These are phyloP conservation scores for Metschnikowia shivogae DNA, from an alignment of 805 yeast genomes.

Conservation along the genomic window DNA sequence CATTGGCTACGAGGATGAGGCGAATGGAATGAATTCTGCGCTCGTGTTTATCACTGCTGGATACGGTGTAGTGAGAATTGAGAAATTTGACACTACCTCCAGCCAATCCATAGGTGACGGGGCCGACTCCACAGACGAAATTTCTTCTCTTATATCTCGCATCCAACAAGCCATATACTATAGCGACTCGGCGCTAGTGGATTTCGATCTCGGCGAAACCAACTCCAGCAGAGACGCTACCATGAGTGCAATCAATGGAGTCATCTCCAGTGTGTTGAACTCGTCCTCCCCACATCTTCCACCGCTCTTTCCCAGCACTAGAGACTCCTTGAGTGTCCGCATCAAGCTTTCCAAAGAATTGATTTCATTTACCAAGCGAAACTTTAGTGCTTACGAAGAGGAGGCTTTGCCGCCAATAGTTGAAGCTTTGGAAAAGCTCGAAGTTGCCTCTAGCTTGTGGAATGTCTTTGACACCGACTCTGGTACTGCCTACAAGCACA, in stretches of 20 bases:
- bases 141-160: constrained; percentile 56
- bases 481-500: constrained; percentile 9
- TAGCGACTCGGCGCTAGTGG: constrained; percentile 43
- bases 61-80: constrained; percentile 61
- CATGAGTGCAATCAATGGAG: constrained; percentile 39
- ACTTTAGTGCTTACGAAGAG: constrained; percentile 40
- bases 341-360: constrained; percentile 41
- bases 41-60: constrained; percentile 45
- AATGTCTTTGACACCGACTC: constrained; percentile 14
- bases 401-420: constrained; percentile 34
- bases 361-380: constrained; percentile 40
- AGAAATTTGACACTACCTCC: constrained; percentile 33
- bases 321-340: constrained; percentile 50
- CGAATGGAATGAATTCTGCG: constrained; percentile 39
- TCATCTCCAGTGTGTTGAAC: constrained; percentile 53
- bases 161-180: constrained; percentile 83
- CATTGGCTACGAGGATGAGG: constrained; percentile 47
- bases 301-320: constrained; percentile 45
- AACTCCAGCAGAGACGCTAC: constrained; percentile 15
- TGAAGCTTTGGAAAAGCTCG: constrained; percentile 30
- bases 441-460: constrained; percentile 48
- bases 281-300: constrained; percentile 58
- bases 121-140: constrained; percentile 19
- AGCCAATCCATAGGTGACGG: constrained; percentile 14
- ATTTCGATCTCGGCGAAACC: constrained; percentile 44